These are phyloP conservation scores for Boletus tylopilopsis DNA, from an alignment of 768 basidiomycete genomes.

Conservation along the genomic window DNA sequence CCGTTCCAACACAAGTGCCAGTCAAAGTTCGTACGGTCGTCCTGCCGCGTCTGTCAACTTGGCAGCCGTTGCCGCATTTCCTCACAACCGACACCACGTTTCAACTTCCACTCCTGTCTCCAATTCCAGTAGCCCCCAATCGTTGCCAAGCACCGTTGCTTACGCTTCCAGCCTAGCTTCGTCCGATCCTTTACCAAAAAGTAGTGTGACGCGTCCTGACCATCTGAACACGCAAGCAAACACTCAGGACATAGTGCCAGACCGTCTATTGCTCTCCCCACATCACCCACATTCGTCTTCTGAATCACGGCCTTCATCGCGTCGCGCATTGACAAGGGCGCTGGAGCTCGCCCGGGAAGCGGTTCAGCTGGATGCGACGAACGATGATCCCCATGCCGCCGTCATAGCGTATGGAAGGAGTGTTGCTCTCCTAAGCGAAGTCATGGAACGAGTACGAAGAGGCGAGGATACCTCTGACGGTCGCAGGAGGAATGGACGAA, in stretches of 20 bases:
- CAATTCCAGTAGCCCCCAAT: conserved; percentile 28
- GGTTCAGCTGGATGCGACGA: conserved; percentile 81
- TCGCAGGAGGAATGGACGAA: conserved; percentile 56
- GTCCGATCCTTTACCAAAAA: conserved; percentile 56
- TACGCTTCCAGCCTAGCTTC: conserved; percentile 44
- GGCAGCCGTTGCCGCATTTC: conserved; percentile 58
- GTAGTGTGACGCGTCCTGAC: conserved; percentile 40
- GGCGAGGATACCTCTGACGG: conserved; percentile 78
- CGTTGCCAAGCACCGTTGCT: conserved; percentile 13
- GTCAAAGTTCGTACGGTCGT: conserved; percentile 29
- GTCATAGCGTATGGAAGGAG: conserved; percentile 87
- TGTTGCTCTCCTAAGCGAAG: conserved; percentile 82
- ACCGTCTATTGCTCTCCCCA: conserved; percentile 43
- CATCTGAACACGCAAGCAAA: conserved; percentile 19
- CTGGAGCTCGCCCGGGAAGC: conserved; percentile 88
- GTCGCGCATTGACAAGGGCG: conserved; percentile 80
- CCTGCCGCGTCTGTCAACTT: conserved; percentile 46
- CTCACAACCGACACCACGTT: conserved; percentile 45
- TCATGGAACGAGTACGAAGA: conserved; percentile 87
- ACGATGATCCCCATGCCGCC: conserved; percentile 84
- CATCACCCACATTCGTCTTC: conserved; percentile 39
- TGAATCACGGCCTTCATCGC: conserved; percentile 65
- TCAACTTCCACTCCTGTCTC: conserved; percentile 24
- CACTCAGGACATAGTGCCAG: conserved; percentile 40
- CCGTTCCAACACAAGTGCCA: conserved; percentile 36